A percentile compares a stretch with the other conserved stretches of the same genome.
Evolutionary conservation across 176 grass and related monocot species (phyloP).

Genomic region (Cenchrus fungigraminus): DNA sequence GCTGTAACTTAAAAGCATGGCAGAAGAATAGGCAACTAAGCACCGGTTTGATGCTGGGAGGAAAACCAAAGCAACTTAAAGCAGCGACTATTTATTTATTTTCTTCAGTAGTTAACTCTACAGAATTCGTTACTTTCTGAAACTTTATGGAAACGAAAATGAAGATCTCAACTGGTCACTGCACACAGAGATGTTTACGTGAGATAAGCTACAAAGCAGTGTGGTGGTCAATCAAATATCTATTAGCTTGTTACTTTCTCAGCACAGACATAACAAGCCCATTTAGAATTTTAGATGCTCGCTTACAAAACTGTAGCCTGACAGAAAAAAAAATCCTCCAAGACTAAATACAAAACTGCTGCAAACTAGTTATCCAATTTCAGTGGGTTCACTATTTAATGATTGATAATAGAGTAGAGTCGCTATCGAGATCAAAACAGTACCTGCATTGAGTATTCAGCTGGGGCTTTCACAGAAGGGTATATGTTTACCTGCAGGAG

Average conservation of each 20-base stretch:
- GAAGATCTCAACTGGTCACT: background rate
- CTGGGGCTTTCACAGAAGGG: conserved; percentile 73
- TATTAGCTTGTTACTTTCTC: background rate
- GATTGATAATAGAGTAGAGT: conserved; percentile 26
- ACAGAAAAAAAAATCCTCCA: background rate
- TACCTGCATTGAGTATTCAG: conserved; percentile 82
- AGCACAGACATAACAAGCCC: background rate
- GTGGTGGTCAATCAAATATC: background rate
- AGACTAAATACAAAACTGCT: conserved; percentile 17
- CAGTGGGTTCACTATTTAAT: conserved; percentile 23
- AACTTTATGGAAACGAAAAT: background rate
- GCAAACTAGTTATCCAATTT: background rate
- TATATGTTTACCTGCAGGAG: conserved; percentile 71
- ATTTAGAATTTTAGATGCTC: background rate
- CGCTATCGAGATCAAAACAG: background rate
- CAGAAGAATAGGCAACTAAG: background rate
- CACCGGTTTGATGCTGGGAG: background rate
- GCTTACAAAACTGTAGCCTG: background rate
- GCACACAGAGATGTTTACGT: background rate
- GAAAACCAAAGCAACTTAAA: background rate
- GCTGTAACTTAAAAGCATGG: background rate
- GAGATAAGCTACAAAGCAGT: conserved; percentile 3
- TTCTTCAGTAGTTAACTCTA: background rate
- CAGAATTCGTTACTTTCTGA: conserved; percentile 5
- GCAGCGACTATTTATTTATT: background rate